Percentiles rank a stretch among this genome's conserved stretches.
These are phyloP conservation scores for Fraxinus xanthoxyloides DNA, from an alignment of 305 asterid species.

Conservation along the genomic window DNA sequence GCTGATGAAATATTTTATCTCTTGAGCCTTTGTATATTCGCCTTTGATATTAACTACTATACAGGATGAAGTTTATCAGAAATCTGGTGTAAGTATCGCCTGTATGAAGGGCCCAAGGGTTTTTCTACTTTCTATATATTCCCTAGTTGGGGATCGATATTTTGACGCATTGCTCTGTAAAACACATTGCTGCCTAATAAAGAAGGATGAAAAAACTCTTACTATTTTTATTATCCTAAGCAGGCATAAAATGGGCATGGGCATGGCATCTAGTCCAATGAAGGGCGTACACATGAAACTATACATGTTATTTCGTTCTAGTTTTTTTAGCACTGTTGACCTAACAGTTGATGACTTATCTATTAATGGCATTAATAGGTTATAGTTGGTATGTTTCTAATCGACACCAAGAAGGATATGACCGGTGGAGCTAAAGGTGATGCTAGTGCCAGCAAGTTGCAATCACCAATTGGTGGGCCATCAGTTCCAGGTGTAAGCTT, in stretches of 20 bases:
- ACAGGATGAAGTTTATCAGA: neutral
- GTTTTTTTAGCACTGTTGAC: neutral
- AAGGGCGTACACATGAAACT: neutral
- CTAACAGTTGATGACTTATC: neutral
- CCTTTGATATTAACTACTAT: neutral
- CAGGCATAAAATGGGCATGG: neutral
- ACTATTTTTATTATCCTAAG: neutral
- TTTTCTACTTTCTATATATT: neutral
- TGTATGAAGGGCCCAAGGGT: neutral
- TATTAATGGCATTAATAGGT: conserved; percentile 32
- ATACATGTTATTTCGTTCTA: neutral
- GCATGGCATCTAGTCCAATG: neutral
- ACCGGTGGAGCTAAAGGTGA: conserved; percentile 2
- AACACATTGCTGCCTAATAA: neutral
- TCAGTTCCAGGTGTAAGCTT: conserved; percentile 39
- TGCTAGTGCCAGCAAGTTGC: conserved; percentile 25
- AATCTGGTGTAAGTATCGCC: neutral
- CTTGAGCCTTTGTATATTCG: neutral
- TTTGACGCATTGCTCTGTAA: neutral
- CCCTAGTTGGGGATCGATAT: neutral
- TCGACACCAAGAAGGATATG: conserved; percentile 40
- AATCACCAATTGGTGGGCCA: conserved; percentile 46
- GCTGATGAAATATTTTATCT: neutral
- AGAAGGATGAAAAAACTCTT: neutral
- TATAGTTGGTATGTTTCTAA: conserved; percentile 44